Conservation (phyloP, 2,329 filamentous ascomycete species). For the Cladophialophora immunda region DNA sequence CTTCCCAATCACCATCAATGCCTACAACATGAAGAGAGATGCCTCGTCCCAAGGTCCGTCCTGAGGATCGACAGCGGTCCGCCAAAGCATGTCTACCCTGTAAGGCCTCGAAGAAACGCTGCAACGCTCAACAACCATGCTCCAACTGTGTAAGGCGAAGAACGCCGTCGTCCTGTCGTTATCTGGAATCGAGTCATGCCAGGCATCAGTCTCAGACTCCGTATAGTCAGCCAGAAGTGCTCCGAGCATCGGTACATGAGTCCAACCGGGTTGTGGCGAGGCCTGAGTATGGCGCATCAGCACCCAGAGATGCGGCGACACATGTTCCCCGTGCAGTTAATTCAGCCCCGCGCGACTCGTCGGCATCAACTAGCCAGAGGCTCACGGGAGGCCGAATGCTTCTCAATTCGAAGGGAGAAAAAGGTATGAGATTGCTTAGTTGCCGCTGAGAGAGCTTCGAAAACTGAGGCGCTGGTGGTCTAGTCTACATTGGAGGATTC, state of each 20-base stretch:
- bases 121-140: slow-evolving; percentile 60
- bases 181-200: slow-evolving; percentile 34
- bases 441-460: not conserved
- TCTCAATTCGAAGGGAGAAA: slow-evolving; percentile 62
- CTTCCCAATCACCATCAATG: not conserved
- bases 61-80: slow-evolving; percentile 59
- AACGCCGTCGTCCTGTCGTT: slow-evolving; percentile 50
- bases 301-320: not conserved
- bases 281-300: not conserved
- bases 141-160: slow-evolving; percentile 58
- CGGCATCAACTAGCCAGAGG: slow-evolving; percentile 41
- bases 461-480: not conserved
- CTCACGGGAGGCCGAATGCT: slow-evolving; percentile 54
- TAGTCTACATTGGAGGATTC: slow-evolving; percentile 61
- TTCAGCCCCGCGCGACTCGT: slow-evolving; percentile 30
- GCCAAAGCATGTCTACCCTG: slow-evolving; percentile 60
- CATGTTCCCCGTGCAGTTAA: not conserved
- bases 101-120: slow-evolving; percentile 61
- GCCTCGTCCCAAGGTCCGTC: slow-evolving; percentile 62
- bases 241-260: not conserved
- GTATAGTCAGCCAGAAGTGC: not conserved
- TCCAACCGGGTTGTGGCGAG: not conserved
- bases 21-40: slow-evolving; percentile 45
- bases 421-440: slow-evolving; percentile 47
- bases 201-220: not conserved